Percentiles rank a stretch among this genome's conserved stretches.
Conservation (phyloP, 108 stramenopile genomes). For the Nitzschia palea region DNA sequence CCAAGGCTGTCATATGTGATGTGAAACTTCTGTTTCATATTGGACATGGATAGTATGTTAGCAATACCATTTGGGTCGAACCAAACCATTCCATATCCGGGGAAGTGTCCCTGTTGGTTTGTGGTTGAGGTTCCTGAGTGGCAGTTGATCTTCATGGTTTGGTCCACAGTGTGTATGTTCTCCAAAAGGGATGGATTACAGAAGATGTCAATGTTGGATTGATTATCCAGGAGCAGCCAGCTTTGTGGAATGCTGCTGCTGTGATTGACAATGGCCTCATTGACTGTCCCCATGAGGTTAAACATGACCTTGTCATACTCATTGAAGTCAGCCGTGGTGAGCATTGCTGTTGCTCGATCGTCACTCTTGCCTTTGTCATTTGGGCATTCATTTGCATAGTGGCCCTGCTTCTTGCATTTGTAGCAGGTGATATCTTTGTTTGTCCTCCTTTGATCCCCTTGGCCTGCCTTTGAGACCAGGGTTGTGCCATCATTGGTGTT, state of each 20-base stretch:
- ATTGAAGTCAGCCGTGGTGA: background rate
- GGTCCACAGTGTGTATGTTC: constrained; percentile 13
- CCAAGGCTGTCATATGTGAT: constrained; percentile 37
- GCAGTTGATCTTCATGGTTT: constrained; percentile 9
- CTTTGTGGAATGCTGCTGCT: background rate
- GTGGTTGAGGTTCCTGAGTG: constrained; percentile 18
- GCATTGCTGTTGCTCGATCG: background rate
- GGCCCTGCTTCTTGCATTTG: constrained; percentile 7
- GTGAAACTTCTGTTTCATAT: constrained; percentile 11
- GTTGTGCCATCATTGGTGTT: too few relatives aligned
- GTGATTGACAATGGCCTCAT: too few relatives aligned
- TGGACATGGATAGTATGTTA: constrained; percentile 40
- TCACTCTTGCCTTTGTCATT: background rate
- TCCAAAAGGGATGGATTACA: constrained; percentile 9
- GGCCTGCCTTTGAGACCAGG: too few relatives aligned
- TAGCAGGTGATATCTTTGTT: constrained; percentile 14
- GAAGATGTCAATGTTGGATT: constrained; percentile 36
- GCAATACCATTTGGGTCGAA: constrained; percentile 39
- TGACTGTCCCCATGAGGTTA: too few relatives aligned
- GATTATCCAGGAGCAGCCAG: constrained; percentile 45
- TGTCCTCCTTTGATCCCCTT: background rate
- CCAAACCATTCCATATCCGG: constrained; percentile 34
- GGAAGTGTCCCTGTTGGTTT: constrained; percentile 21
- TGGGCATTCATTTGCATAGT: constrained; percentile 15
- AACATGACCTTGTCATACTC: too few relatives aligned